Base-by-base conservation (phyloP, 1,284 basidiomycete species). In the Apiotrichum porosum region DNA sequence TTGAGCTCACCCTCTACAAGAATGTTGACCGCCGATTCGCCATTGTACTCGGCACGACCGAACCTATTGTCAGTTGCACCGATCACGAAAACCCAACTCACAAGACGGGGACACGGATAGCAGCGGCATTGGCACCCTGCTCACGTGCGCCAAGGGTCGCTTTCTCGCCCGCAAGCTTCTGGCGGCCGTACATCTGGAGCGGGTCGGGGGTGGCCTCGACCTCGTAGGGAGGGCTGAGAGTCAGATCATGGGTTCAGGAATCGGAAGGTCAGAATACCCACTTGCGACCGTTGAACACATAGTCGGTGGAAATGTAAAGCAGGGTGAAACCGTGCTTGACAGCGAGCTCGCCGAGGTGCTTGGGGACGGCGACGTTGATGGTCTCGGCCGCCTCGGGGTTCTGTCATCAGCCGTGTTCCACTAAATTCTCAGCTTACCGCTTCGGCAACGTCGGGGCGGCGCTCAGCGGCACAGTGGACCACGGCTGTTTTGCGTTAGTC, bases 391-490 rank as follows among this genome's bases (percentile, higher is more conserved):
- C 72, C 8, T 67, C 72, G 6, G 77, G 76, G 54, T 78, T 69
- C 62, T 66, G 46, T 24, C 59, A 32, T 46, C 26, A 51, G 49
- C 40, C 31, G 70, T 68, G 38, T 24, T 24, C 18, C 35, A 39
- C 14, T 19, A 14, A 9, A 33, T 8, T n/a, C n/a, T 17, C 8
- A 26, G 50, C 66, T 55, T 37, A 66, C 66, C 14, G 66, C 65
- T 47, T 71, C 69, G 17, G 71, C 71, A 9, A 70, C 71, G 50
- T 72, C 71, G 6, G 71, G 69, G 18, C 77, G 57, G 19, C 77
- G 58, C 57, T 79, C 77, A 3, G 77, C 77, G 3, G 77, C 77
- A 49, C 74, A 74, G 57, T 78, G 76, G 23, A 78, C 65, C 30
- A 79, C 70, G 35, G 68, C 73, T 69, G 42, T 1, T 28, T 28